Base-by-base conservation (phyloP, 345 rosid genomes). In the Pugionium dolabratum region DNA sequence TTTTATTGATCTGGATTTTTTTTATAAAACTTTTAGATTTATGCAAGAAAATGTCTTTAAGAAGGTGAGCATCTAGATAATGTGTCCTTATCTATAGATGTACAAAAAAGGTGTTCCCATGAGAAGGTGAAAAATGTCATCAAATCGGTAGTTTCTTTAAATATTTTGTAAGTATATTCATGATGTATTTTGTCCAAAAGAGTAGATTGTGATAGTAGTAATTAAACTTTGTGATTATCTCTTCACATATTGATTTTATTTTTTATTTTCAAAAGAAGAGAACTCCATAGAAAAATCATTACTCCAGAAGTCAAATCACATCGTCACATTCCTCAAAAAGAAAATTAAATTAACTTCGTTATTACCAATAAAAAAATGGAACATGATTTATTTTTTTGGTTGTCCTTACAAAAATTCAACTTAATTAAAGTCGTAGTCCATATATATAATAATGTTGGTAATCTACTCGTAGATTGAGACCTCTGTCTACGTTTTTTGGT, bases 381-480 rank as follows among this genome's bases (percentile, higher is more conserved):
- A 71, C 75, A 32, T 40, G 10, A 9, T 56, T 9, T n/a, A 0
- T 6, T 42, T 9, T 9, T 69, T n/a, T 53, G 34, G 49, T 4
- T 28, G 56, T 55, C 49, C n/a, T 32, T 28, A 58, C 49, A 50
- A 58, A 4, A 18, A 18, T 18, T 18, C 18, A 18, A 18, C 18
- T 18, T 18, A 18, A 18, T 18, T 18, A 18, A 18, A 18, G 18
- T 18, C 18, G 18, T 18, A 18, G 67, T 59, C 71, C 57, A 48
- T 40, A 2, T 36, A 9, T 27, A 65, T 42, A 54, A 59, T 42
- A 57, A 4, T 64, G 48, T 50, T 72, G 76, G 66, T 72, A 28
- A 72, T 44, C 76, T 65, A 72, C 76, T 9, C 55, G 29, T 43
- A 37, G 59, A 36, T 51, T 50, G 41, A 40, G 66, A 58, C 71